Conservation (phyloP, 345 rosid genomes). For the Turnera subulata region DNA sequence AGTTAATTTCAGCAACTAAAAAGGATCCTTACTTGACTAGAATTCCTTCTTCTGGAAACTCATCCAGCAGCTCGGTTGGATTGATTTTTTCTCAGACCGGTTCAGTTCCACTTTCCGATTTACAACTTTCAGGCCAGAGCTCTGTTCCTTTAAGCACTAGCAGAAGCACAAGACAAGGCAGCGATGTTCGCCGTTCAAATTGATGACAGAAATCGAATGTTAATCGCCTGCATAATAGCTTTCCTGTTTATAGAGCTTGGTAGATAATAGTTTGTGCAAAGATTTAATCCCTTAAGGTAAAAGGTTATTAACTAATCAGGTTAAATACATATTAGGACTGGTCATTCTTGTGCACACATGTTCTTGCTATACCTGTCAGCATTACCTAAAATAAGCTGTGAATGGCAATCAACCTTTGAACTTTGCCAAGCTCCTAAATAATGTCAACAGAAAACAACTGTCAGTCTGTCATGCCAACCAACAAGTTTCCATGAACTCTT, state of each 20-base stretch:
- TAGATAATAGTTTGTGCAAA: conserved; percentile 35
- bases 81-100: conserved; percentile 33
- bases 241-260: conserved; percentile 27
- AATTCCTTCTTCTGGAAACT: conserved; percentile 37
- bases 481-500: conserved; percentile 9
- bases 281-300: conserved; percentile 13
- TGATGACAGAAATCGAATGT: conserved; percentile 29
- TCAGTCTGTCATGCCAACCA: conserved; percentile 13
- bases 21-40: conserved; percentile 46
- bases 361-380: background rate
- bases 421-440: conserved; percentile 20
- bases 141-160: conserved; percentile 50
- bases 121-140: conserved; percentile 44
- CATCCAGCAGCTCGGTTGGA: conserved; percentile 41
- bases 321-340: conserved; percentile 24
- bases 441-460: conserved; percentile 15
- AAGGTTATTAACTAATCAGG: conserved; percentile 24
- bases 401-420: conserved; percentile 12
- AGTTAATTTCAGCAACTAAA: conserved; percentile 43
- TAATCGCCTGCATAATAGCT: conserved; percentile 10
- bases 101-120: conserved; percentile 23
- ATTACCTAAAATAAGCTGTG: conserved; percentile 26
- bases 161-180: conserved; percentile 38
- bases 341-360: conserved; percentile 1
- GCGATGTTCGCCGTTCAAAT: conserved; percentile 66